phyloP scores from a whole-genome alignment of 768 basidiomycete species.

The Naematelia aurantialba region DNA sequence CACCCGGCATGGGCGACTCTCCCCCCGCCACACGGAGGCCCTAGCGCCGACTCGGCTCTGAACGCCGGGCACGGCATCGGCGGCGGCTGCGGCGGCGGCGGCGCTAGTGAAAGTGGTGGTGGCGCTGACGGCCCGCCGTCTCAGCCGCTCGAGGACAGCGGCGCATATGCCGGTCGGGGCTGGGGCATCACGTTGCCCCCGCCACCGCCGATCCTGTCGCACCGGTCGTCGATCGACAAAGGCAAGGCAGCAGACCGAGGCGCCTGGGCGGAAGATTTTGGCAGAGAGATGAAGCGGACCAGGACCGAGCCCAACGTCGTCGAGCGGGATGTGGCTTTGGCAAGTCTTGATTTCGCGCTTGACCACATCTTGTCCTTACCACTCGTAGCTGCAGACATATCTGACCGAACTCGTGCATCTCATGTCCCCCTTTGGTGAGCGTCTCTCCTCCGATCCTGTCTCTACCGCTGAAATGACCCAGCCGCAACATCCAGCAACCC shows the following conservation, averaged over 20 bases:
- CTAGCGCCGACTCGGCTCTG: background rate
- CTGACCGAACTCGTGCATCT: constrained; percentile 27
- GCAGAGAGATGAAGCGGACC: background rate
- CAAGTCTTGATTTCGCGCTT: background rate
- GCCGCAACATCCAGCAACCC: constrained; percentile 2
- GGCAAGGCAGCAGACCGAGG: background rate
- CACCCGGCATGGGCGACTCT: background rate
- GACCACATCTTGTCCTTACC: background rate
- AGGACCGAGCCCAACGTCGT: background rate
- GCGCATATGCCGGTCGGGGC: too few relatives aligned
- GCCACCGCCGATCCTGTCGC: background rate
- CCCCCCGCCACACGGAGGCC: background rate
- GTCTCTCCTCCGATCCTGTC: background rate
- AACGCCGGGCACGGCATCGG: background rate
- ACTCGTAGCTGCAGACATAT: constrained; percentile 18
- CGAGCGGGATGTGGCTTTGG: constrained; percentile 6
- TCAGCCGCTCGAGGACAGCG: too few relatives aligned
- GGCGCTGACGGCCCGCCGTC: too few relatives aligned
- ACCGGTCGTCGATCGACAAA: background rate
- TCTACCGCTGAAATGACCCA: background rate
- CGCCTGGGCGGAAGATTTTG: background rate
- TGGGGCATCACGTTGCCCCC: background rate
- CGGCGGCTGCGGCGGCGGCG: background rate
- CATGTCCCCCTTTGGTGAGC: constrained; percentile 22
- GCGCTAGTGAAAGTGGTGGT: too few relatives aligned